Conservation (phyloP, 805 yeast species). For the Spathaspora girioi region DNA sequence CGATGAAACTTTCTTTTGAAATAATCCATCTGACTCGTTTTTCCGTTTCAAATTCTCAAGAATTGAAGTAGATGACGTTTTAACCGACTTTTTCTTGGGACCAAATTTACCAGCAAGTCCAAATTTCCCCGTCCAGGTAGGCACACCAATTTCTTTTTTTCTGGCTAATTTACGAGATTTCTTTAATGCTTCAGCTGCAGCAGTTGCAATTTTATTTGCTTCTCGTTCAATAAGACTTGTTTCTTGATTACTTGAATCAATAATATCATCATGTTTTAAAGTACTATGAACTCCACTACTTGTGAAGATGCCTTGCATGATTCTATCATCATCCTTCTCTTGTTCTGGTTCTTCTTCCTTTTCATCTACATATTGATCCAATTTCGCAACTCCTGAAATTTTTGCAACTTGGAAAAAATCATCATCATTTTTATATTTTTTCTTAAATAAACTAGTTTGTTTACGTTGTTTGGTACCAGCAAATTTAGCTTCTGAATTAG, state of each 20-base stretch:
- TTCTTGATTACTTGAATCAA: constrained; percentile 54
- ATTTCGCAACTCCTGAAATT: constrained; percentile 68
- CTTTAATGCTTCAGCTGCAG: constrained; percentile 53
- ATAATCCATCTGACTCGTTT: constrained; percentile 24
- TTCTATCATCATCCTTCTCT: constrained; percentile 50
- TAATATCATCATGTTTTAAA: constrained; percentile 73
- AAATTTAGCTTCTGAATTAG: constrained; percentile 34
- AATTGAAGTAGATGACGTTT: constrained; percentile 45
- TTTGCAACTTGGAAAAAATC: constrained; percentile 63
- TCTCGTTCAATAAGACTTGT: constrained; percentile 55
- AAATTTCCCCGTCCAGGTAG: constrained; percentile 95
- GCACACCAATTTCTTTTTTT: constrained; percentile 60
- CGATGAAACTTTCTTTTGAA: constrained; percentile 11
- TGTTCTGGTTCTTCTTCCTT: constrained; percentile 24
- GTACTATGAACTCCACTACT: constrained; percentile 70
- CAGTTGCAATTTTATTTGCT: constrained; percentile 51
- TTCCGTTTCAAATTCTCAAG: constrained; percentile 45
- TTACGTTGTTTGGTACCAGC: constrained; percentile 31
- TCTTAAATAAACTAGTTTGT: constrained; percentile 23
- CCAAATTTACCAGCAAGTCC: constrained; percentile 73
- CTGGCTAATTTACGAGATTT: constrained; percentile 56
- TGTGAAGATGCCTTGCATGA: constrained; percentile 75
- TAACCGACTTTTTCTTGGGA: constrained; percentile 13
- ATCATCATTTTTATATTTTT: constrained; percentile 47
- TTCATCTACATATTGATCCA: constrained; percentile 59